Evolutionary conservation across 2,329 filamentous ascomycete genomes (phyloP).

Genomic region (Parafenestella ontariensis): DNA sequence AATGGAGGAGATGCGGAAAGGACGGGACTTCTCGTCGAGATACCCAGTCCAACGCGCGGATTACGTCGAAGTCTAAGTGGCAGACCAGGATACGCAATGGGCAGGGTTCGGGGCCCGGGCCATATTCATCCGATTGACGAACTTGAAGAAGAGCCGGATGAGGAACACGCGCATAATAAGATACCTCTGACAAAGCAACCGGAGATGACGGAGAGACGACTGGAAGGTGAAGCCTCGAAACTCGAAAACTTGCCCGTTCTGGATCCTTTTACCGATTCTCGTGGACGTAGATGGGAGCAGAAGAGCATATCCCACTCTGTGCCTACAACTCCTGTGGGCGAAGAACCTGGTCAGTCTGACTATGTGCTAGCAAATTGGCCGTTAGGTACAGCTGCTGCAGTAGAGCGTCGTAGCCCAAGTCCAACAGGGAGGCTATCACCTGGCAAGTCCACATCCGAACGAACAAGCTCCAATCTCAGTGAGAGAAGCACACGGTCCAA

Average conservation of each 20-base stretch:
- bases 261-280: constrained; percentile 53
- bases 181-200: constrained; percentile 18
- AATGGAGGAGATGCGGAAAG: constrained; percentile 50
- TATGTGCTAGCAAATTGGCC: constrained; percentile 21
- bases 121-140: constrained; percentile 70
- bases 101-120: constrained; percentile 58
- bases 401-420: constrained; percentile 23
- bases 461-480: constrained; percentile 64
- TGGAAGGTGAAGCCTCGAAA: constrained; percentile 25
- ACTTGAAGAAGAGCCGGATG: constrained; percentile 61
- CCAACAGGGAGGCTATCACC: constrained; percentile 53
- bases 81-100: constrained; percentile 56
- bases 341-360: constrained; percentile 5
- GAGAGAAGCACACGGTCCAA: constrained; percentile 57
- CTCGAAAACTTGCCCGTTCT: constrained; percentile 40
- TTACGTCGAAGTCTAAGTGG: constrained; percentile 51
- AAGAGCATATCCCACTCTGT: constrained; percentile 35
- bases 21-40: constrained; percentile 56
- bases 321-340: constrained; percentile 28
- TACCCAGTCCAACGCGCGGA: constrained; percentile 58
- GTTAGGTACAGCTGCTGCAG: constrained; percentile 11
- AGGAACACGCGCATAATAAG: constrained; percentile 23
- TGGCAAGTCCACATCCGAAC: constrained; percentile 55
- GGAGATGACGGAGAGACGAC: constrained; percentile 36
- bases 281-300: constrained; percentile 33